These are phyloP conservation scores for Mycosarcoma mackinlayi DNA, from an alignment of 1,284 basidiomycete genomes.

Conservation along the genomic window DNA sequence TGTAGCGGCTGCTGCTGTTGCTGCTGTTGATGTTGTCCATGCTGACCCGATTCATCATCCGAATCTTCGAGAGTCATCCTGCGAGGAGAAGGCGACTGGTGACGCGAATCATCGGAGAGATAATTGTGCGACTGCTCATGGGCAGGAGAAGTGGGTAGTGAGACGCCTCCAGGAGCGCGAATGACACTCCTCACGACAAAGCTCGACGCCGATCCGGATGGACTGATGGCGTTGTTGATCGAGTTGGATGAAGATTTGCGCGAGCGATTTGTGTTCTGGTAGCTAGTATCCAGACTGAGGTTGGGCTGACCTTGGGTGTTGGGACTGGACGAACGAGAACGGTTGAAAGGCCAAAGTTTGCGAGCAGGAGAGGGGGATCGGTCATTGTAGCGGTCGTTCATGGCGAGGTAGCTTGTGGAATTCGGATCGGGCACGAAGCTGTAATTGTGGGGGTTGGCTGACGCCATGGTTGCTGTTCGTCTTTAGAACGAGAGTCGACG, in stretches of 20 bases:
- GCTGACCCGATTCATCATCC: slow-evolving; percentile 25
- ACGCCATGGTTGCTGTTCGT: slow-evolving; percentile 14
- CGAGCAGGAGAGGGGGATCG: slow-evolving; percentile 27
- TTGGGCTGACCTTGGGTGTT: slow-evolving; percentile 27
- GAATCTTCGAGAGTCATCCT: slow-evolving; percentile 44
- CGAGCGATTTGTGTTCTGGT: slow-evolving; percentile 20
- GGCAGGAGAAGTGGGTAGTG: slow-evolving; percentile 27
- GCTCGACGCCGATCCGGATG: slow-evolving; percentile 23
- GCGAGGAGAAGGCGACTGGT: slow-evolving; percentile 23
- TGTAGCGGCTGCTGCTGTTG: slow-evolving; percentile 18
- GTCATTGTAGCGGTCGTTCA: slow-evolving; percentile 19
- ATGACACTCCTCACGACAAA: slow-evolving; percentile 60
- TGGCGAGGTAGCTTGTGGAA: slow-evolving; percentile 28
- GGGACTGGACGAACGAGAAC: slow-evolving; percentile 48
- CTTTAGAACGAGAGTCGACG: not conserved
- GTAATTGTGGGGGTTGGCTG: slow-evolving; percentile 16
- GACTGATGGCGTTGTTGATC: slow-evolving; percentile 16
- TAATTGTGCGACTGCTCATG: slow-evolving; percentile 9
- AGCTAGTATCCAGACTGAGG: slow-evolving; percentile 22
- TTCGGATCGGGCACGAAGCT: slow-evolving; percentile 35
- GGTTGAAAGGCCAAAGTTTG: slow-evolving; percentile 52
- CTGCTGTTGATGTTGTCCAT: not conserved
- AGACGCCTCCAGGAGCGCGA: slow-evolving; percentile 57
- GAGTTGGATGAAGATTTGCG: slow-evolving; percentile 36
- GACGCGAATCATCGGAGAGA: slow-evolving; percentile 1